Base-by-base conservation (phyloP, 1,284 basidiomycete genomes). In the Trametes pubescens region DNA sequence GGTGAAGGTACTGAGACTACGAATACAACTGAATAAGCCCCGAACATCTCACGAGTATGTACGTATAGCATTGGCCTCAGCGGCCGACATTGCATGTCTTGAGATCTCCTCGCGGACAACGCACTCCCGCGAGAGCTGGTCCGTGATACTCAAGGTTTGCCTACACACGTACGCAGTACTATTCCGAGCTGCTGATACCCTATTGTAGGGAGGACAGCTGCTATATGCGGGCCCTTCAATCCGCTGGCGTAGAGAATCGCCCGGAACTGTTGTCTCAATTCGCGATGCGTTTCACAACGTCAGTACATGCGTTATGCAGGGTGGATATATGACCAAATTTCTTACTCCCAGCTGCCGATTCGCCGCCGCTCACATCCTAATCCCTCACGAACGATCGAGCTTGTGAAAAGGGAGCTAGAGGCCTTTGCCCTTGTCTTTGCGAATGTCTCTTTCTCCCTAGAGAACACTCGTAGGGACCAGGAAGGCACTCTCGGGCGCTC, bases 261-360 rank as follows among this genome's bases (percentile, higher is more conserved):
- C 85, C 6, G 95, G 95, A 4, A 96, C 95, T 4, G 88, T 86
- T 11, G 88, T 96, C 44, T 88, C 84, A 69, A 82, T 96, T 43
- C 87, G 92, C 22, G 95, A 97, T 73, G 87, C 92, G 4, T 98
- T 96, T 75, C 92, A 91, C 73, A 94, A 92, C 72, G 93, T 94
- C 67, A 51, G 86, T 77, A 18, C 51, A 57, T 51, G 26, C 51
- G 13, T 8, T 57, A 52, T 35, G 40, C 62, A 57, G 22, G 35
- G 64, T 52, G 57, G 40, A 57, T 7, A 1, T 14, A 9, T 56
- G 18, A 29, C 48, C 59, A 48, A 58, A 26, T 13, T 32, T 37
- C 16, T 4, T 14, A 16, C 5, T 40, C 32, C 26, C n/a, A 71
- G 92, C 84, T 94, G 52, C 93, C 93, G 44, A 87, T 95, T 64